Percentiles rank a stretch among this genome's conserved stretches.
phyloP scores from a whole-genome alignment of 2,329 filamentous ascomycete genomes.

The Cladosporium sp. region DNA sequence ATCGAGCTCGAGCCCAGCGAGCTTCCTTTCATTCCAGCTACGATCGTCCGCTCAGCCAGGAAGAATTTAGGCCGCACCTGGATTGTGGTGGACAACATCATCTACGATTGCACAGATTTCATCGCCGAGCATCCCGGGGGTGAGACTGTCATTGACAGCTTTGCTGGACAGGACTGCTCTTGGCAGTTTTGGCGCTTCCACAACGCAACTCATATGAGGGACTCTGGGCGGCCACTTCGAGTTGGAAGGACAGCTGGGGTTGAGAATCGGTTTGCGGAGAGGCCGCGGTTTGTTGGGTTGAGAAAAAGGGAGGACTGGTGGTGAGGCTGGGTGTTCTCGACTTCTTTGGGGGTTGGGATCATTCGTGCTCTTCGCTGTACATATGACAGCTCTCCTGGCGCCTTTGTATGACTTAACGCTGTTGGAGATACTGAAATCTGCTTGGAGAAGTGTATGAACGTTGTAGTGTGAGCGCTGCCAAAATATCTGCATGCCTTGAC shows the following conservation, averaged over 20 bases:
- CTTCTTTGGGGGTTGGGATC: too few species aligned
- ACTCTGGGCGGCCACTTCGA: conserved; percentile 26
- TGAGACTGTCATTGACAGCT: conserved; percentile 34
- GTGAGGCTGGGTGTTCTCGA: background rate
- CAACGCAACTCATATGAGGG: conserved; percentile 24
- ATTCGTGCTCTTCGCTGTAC: too few species aligned
- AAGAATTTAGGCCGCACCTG: conserved; percentile 21
- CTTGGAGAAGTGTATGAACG: too few species aligned
- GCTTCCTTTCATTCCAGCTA: conserved; percentile 29
- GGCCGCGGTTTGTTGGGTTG: conserved; percentile 24
- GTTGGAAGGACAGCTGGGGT: conserved; percentile 31
- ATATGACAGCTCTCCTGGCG: too few species aligned
- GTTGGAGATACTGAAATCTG: too few species aligned
- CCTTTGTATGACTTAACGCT: too few species aligned
- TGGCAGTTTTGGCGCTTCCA: conserved; percentile 41
- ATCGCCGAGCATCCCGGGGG: conserved; percentile 37
- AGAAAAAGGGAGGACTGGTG: conserved; percentile 7
- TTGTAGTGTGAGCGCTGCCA: too few species aligned
- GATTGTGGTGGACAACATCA: conserved; percentile 38
- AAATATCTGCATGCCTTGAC: too few species aligned
- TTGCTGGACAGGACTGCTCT: conserved; percentile 37
- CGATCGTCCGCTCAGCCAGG: conserved; percentile 9
- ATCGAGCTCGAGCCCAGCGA: conserved; percentile 13
- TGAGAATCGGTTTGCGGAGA: conserved; percentile 30
- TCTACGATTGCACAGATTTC: conserved; percentile 38